Evolutionary conservation across 768 basidiomycete species (phyloP).

Genomic region (Suillus subaureus): DNA sequence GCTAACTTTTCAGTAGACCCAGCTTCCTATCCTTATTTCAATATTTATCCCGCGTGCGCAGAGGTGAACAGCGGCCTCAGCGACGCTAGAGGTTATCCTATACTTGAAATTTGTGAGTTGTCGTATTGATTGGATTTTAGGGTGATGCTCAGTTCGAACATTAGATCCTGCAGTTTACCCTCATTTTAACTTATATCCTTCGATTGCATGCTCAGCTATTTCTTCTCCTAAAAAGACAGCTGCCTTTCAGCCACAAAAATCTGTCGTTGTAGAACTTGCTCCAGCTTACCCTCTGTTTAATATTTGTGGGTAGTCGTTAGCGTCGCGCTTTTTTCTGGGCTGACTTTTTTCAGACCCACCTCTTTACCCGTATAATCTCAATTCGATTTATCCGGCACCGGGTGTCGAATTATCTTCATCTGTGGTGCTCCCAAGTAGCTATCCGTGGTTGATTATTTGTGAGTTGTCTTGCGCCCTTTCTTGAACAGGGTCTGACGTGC

Average conservation of each 20-base stretch:
- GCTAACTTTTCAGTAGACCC: conserved; percentile 36
- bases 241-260: conserved; percentile 2
- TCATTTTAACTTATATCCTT: conserved; percentile 43
- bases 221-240: not conserved
- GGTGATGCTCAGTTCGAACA: not conserved
- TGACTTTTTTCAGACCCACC: conserved; percentile 33
- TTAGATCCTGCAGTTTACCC: conserved; percentile 46
- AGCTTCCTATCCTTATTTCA: conserved; percentile 43
- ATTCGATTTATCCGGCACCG: conserved; percentile 36
- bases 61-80: not conserved
- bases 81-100: conserved; percentile 24
- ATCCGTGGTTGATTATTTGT: conserved; percentile 44
- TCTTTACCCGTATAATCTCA: conserved; percentile 43
- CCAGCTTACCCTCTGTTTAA: conserved; percentile 24
- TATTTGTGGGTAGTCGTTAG: conserved; percentile 35
- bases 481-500: conserved; percentile 10
- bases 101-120: conserved; percentile 12
- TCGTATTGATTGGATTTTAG: not conserved
- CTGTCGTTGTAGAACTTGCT: conserved; percentile 13
- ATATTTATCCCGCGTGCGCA: conserved; percentile 39
- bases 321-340: not conserved
- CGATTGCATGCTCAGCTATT: conserved; percentile 12
- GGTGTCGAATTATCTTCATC: conserved; percentile 9
- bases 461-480: conserved; percentile 12
- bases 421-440: conserved; percentile 21